Evolutionary conservation across 2,329 filamentous ascomycete species (phyloP).

Genomic region (Rhytidhysteron rufulum): DNA sequence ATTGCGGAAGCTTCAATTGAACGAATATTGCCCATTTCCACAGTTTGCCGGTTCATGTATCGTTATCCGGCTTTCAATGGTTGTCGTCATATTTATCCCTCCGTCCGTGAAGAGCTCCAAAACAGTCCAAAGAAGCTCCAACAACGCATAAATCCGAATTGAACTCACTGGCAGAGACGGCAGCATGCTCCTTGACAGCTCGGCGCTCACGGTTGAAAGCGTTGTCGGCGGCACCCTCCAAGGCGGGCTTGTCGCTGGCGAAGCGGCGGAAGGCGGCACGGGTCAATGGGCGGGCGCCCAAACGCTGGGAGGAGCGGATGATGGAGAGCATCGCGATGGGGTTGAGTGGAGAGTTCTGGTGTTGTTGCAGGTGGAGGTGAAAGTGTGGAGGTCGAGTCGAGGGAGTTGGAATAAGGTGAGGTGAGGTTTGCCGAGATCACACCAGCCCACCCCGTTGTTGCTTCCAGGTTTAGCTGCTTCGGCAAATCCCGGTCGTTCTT

Average conservation of each 20-base stretch:
- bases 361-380: slow-evolving; percentile 20
- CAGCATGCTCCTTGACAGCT: slow-evolving; percentile 88
- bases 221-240: slow-evolving; percentile 70
- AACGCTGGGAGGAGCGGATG: slow-evolving; percentile 49
- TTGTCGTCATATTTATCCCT: too few relatives aligned
- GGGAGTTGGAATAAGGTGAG: slow-evolving; percentile 4
- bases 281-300: slow-evolving; percentile 55
- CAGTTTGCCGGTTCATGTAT: too few relatives aligned
- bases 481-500: too few relatives aligned
- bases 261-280: slow-evolving; percentile 64
- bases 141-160: slow-evolving; percentile 17
- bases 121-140: not conserved
- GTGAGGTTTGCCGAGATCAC: not conserved
- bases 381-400: slow-evolving; percentile 19
- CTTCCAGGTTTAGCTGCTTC: too few relatives aligned
- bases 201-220: slow-evolving; percentile 89
- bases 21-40: too few relatives aligned
- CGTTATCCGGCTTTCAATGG: too few relatives aligned
- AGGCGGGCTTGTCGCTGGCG: slow-evolving; percentile 57
- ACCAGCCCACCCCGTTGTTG: too few relatives aligned
- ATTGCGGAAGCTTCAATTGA: too few relatives aligned
- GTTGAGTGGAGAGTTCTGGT: too few relatives aligned
- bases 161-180: slow-evolving; percentile 70
- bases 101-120: too few relatives aligned
- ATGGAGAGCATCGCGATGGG: slow-evolving; percentile 28